phyloP scores from a whole-genome alignment of 164 flowering plant species.

The Buxus sempervirens region DNA sequence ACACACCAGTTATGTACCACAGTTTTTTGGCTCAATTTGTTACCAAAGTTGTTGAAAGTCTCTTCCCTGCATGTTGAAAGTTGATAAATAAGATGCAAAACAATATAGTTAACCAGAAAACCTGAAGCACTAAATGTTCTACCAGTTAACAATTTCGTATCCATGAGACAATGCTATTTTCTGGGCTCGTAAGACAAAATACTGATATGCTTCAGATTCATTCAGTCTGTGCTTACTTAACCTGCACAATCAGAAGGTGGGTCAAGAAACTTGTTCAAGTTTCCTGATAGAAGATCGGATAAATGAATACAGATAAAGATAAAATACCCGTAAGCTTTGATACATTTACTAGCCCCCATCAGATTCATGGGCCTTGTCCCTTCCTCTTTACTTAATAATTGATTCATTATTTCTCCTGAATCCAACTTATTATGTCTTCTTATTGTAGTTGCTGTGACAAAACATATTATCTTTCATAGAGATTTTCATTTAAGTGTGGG shows the following conservation, averaged over 20 bases:
- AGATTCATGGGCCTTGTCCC: too few species aligned
- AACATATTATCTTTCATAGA: too few species aligned
- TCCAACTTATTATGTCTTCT: too few species aligned
- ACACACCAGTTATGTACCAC: conserved; percentile 84
- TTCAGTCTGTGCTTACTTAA: conserved; percentile 38
- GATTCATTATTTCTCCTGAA: too few species aligned
- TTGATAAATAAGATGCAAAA: conserved; percentile 9
- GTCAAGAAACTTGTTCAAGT: background rate
- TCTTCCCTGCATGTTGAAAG: conserved; percentile 64
- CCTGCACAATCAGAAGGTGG: conserved; percentile 38
- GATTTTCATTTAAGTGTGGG: too few species aligned
- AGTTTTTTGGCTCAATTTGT: conserved; percentile 60
- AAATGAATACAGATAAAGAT: background rate
- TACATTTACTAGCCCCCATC: too few species aligned
- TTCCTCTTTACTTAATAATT: too few species aligned
- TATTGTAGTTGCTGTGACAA: too few species aligned
- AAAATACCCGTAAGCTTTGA: too few species aligned
- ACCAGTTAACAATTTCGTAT: conserved; percentile 84
- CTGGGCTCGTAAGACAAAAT: conserved; percentile 81
- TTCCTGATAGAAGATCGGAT: background rate
- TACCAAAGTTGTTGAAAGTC: conserved; percentile 80
- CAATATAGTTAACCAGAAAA: background rate
- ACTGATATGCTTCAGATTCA: conserved; percentile 61
- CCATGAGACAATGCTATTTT: conserved; percentile 79
- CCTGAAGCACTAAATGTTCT: conserved; percentile 5